A percentile compares a stretch with the other conserved stretches of the same genome.
phyloP scores from a whole-genome alignment of 2,329 filamentous ascomycete species.

The Ophiostoma sp. region DNA sequence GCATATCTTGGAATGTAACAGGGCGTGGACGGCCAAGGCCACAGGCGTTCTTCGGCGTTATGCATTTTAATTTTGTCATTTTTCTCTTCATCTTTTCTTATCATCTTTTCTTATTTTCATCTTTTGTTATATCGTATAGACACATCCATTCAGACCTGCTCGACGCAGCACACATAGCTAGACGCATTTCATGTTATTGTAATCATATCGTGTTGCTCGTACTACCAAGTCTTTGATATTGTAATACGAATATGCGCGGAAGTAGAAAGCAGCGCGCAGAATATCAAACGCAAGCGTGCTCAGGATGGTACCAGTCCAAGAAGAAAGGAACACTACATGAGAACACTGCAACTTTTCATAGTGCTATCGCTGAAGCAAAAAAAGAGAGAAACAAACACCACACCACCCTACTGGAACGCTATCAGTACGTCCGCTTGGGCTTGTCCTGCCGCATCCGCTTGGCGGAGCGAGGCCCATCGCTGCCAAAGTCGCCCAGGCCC shows the following conservation, averaged over 20 bases:
- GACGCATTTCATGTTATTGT: background rate
- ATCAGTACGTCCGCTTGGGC: background rate
- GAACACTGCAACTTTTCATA: too few relatives aligned
- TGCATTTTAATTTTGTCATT: background rate
- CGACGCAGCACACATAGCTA: background rate
- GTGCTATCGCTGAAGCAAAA: too few relatives aligned
- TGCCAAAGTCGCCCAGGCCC: conserved; percentile 1
- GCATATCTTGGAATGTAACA: background rate
- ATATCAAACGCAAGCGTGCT: too few relatives aligned
- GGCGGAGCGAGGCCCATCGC: conserved; percentile 10
- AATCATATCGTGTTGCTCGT: background rate
- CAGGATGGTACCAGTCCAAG: too few relatives aligned
- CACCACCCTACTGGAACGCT: too few relatives aligned
- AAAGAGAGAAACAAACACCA: too few relatives aligned
- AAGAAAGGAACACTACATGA: too few relatives aligned
- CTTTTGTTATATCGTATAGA: background rate
- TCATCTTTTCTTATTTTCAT: background rate
- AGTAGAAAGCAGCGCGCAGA: background rate
- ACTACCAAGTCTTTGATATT: background rate
- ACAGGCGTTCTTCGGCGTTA: background rate
- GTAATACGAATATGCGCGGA: background rate
- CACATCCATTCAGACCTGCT: background rate
- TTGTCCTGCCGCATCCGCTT: conserved; percentile 15
- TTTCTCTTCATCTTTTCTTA: background rate
- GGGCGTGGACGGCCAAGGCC: background rate